Conservation (phyloP, 306 rosid species). For the Quercus berberidifolia region DNA sequence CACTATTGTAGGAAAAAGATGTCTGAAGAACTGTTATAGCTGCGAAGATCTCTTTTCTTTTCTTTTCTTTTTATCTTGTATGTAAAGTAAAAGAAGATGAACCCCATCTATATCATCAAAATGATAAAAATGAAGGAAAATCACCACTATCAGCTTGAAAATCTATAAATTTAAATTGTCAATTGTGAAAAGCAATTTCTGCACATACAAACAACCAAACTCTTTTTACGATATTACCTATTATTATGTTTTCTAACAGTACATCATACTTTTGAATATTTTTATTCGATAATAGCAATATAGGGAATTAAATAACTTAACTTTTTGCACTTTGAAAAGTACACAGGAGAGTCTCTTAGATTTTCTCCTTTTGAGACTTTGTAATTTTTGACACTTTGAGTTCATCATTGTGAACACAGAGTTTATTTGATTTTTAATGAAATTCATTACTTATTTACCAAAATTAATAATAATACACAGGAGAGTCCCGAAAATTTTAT, state of each 20-base stretch:
- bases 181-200: neutral
- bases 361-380: too few relatives aligned
- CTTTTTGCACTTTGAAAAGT: neutral
- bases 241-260: neutral
- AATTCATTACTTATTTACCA: too few relatives aligned
- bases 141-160: neutral
- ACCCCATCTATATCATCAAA: conserved; percentile 5
- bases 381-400: too few relatives aligned
- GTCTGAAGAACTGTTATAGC: neutral
- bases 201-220: neutral
- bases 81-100: neutral
- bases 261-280: neutral
- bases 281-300: neutral
- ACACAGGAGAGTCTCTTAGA: neutral
- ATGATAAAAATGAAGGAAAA: neutral
- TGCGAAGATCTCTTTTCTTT: neutral
- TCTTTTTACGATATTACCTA: neutral
- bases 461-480: too few relatives aligned
- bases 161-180: neutral
- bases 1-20: neutral
- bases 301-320: neutral
- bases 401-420: too few relatives aligned
- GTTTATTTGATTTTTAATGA: too few relatives aligned
- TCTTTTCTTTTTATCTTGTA: neutral
- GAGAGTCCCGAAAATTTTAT: neutral